Evolutionary conservation across 345 rosid species (phyloP), one percentile per base, ranked within the genome.

Genomic region (Salix brachista): DNA sequence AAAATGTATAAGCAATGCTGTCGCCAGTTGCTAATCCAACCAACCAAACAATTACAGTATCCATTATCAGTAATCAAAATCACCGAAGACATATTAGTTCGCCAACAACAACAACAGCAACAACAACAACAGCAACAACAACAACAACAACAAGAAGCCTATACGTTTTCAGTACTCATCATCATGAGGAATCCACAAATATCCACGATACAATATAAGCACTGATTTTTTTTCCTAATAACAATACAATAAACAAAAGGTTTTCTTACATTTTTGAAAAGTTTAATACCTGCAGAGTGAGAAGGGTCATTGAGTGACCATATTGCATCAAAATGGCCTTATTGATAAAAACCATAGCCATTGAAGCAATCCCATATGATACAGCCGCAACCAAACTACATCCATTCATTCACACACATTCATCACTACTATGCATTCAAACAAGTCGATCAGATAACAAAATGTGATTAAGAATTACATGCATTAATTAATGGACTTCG

Each of bases 301-400:
- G 98, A 81, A 96, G 84, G 69, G 98, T 91, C 99, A 96, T 91
- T 0, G 97, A 93, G 67, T 91, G 75, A 12, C 89, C 76, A 81
- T 91, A 96, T 81, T 92, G 94, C 98, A 96, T 93, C 42, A 96
- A 71, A 70, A 93, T 88, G 42, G 97, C 97, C 83, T 93, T 96
- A 65, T 96, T 96, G 85, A 96, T 93, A 76, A 96, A 96, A 69
- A 93, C 99, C 99, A 96, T 96, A 5, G 97, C 96, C 99, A 96
- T 96, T 1, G 98, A 96, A 82, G 94, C 90, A 82, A 88, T 64
- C 70, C 98, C 99, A 90, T 96, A 96, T 4, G 98, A 91, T 73
- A 93, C 72, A 13, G 99, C 98, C 62, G 98, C 77, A 73, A 83
- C 65, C 79, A 96, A 82, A 84, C 98, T 96, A 81, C 88, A 89